phyloP scores from a whole-genome alignment of 495 filamentous ascomycete genomes.

The Trichoderma erinaceum region DNA sequence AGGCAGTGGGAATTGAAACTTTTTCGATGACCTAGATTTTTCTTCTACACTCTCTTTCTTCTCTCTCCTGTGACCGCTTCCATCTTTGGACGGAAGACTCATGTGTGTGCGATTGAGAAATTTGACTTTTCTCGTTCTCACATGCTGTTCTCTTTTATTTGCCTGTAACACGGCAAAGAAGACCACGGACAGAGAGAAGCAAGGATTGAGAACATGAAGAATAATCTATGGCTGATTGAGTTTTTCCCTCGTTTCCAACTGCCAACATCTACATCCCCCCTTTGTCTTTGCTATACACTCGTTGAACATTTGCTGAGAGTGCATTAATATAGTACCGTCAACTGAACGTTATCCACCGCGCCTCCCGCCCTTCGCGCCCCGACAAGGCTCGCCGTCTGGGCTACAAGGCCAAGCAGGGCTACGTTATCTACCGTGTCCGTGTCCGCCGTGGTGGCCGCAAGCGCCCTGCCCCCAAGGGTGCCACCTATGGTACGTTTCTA shows the following conservation, averaged over 20 bases:
- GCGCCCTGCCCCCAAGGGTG: constrained; percentile 92
- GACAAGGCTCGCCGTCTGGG: constrained; percentile 99
- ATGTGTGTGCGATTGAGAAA: background rate
- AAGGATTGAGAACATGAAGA: background rate
- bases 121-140: background rate
- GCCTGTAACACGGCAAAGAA: background rate
- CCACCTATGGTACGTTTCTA: constrained; percentile 83
- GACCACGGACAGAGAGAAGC: background rate
- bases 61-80: background rate
- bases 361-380: constrained; percentile 93
- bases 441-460: constrained; percentile 97
- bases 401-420: constrained; percentile 99
- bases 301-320: constrained; percentile 99
- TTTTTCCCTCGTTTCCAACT: background rate
- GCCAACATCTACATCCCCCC: constrained; percentile 6
- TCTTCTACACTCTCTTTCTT: background rate
- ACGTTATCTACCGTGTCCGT: constrained; percentile 98
- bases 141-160: background rate
- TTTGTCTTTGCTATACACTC: constrained; percentile 84
- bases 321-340: constrained; percentile 98
- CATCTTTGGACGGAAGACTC: background rate
- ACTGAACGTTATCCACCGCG: constrained; percentile 98
- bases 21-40: background rate
- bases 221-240: background rate
- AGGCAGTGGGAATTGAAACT: constrained; percentile 2